These are phyloP conservation scores for Apiospora hydei DNA, from an alignment of 2,329 filamentous ascomycete species.

Conservation along the genomic window DNA sequence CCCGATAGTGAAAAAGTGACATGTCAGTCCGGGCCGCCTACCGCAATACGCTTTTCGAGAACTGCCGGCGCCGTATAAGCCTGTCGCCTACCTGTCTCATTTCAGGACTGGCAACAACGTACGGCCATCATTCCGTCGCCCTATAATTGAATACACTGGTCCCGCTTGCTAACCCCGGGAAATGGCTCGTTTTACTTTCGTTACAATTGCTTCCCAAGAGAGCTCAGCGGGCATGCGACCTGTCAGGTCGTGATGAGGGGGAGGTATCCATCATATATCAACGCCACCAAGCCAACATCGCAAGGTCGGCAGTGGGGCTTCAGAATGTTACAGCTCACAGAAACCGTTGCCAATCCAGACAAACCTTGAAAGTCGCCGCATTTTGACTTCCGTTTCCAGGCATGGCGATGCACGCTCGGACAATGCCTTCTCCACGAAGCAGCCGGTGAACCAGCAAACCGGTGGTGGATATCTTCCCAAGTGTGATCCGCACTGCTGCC, in stretches of 20 bases:
- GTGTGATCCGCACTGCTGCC: background rate
- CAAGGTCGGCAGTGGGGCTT: background rate
- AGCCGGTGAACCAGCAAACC: background rate
- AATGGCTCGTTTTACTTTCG: constrained; percentile 10
- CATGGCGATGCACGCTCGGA: background rate
- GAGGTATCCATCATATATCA: background rate
- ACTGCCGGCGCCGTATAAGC: background rate
- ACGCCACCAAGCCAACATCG: background rate
- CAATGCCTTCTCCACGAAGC: background rate
- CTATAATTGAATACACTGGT: background rate
- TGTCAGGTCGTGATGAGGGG: background rate
- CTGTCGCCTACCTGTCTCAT: background rate
- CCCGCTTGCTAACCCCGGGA: background rate
- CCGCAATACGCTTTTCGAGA: background rate
- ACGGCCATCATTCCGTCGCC: background rate
- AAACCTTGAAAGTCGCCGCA: background rate
- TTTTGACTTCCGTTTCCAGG: background rate
- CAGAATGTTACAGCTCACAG: constrained; percentile 8
- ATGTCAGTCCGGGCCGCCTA: background rate
- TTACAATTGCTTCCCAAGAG: background rate
- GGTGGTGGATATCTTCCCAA: background rate
- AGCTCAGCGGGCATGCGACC: constrained; percentile 3
- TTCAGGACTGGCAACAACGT: background rate
- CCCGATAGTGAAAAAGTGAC: background rate
- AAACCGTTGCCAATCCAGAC: background rate